Percentiles rank a stretch among this genome's conserved stretches.
Evolutionary conservation across 441 rosid species (phyloP).

Genomic region (Breynia disticha): DNA sequence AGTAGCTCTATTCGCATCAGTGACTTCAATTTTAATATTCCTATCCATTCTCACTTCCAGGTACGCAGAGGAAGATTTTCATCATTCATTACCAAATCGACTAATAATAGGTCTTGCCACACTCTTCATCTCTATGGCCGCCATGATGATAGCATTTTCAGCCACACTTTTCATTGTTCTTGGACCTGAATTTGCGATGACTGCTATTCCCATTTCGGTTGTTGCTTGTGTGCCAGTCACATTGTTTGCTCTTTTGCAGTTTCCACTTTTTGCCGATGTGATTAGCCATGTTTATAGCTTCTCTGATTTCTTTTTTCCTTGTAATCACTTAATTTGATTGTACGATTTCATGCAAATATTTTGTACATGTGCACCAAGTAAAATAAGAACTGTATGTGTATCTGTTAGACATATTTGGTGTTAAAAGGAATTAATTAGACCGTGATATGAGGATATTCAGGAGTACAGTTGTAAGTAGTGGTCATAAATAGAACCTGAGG

Average conservation of each 20-base stretch:
- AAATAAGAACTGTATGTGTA: too few species aligned
- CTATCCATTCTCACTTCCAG: constrained; percentile 38
- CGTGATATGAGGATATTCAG: too few species aligned
- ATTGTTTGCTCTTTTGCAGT: constrained; percentile 33
- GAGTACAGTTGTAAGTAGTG: too few species aligned
- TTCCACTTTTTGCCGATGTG: constrained; percentile 32
- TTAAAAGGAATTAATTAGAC: too few species aligned
- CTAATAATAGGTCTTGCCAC: constrained; percentile 35
- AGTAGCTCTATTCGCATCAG: background rate
- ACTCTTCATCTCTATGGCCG: constrained; percentile 36
- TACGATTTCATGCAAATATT: background rate
- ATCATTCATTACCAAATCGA: constrained; percentile 27
- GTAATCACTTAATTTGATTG: background rate
- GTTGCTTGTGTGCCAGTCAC: constrained; percentile 31
- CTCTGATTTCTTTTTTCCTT: background rate
- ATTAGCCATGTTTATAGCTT: constrained; percentile 7
- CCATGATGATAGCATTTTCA: constrained; percentile 43
- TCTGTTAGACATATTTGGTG: too few species aligned
- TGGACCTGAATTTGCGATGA: constrained; percentile 22
- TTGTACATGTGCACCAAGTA: too few species aligned
- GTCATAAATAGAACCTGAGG: too few species aligned
- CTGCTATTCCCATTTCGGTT: constrained; percentile 21
- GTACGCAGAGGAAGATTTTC: constrained; percentile 40
- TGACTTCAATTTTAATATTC: constrained; percentile 33
- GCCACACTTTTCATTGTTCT: constrained; percentile 33